A percentile compares a stretch with the other conserved stretches of the same genome.
Evolutionary conservation across 2,329 filamentous ascomycete genomes (phyloP).

Genomic region (Diaporthe caulivora): DNA sequence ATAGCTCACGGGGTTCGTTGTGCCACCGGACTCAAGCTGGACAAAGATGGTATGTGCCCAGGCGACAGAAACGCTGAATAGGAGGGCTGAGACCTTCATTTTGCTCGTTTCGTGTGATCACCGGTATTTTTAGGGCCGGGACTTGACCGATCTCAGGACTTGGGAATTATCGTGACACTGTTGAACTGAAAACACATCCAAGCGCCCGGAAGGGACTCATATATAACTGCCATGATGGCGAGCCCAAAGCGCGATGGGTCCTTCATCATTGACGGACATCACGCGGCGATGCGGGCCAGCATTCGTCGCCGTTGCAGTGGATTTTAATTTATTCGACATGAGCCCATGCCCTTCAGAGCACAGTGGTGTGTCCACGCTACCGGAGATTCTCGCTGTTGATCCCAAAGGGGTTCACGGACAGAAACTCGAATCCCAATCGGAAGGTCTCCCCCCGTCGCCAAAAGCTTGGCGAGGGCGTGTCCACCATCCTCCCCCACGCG

Average conservation of each 20-base stretch:
- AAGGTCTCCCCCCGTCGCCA: constrained; percentile 20
- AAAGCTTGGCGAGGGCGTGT: constrained; percentile 8
- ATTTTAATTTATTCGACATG: constrained; percentile 25
- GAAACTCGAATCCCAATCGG: not conserved
- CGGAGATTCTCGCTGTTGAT: constrained; percentile 1
- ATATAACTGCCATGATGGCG: not conserved
- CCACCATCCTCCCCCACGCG: constrained; percentile 2
- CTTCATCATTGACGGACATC: not conserved
- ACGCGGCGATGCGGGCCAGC: constrained; percentile 15
- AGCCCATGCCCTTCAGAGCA: constrained; percentile 21
- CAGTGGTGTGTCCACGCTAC: constrained; percentile 14
- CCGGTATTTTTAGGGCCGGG: not conserved
- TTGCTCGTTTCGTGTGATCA: not conserved
- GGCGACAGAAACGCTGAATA: constrained; percentile 47
- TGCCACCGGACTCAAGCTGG: constrained; percentile 59
- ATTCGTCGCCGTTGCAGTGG: not conserved
- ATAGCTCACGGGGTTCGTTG: constrained; percentile 45
- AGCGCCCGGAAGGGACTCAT: not conserved
- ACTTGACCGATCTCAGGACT: not conserved
- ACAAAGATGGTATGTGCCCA: constrained; percentile 64
- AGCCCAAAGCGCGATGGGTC: not conserved
- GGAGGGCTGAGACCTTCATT: constrained; percentile 28
- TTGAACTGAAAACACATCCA: not conserved
- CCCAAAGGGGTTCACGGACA: constrained; percentile 13
- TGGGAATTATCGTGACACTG: not conserved